A percentile compares a stretch with the other conserved stretches of the same genome.
phyloP scores from a whole-genome alignment of 2,329 filamentous ascomycete species.

The Ilyonectria mors-panacis region DNA sequence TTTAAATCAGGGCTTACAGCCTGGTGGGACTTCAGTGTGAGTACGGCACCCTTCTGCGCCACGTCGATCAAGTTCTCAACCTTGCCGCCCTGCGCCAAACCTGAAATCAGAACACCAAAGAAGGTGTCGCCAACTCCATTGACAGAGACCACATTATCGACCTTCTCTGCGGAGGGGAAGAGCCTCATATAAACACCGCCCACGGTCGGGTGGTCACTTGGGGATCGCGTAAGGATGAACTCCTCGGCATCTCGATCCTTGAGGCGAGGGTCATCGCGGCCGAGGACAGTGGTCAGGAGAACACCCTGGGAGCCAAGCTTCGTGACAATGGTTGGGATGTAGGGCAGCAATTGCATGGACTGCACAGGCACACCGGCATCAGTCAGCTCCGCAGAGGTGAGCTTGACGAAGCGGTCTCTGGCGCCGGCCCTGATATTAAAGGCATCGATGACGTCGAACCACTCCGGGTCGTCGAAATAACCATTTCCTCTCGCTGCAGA shows the following conservation, averaged over 20 bases:
- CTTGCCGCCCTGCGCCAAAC: slow-evolving; percentile 73
- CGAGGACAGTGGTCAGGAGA: slow-evolving; percentile 80
- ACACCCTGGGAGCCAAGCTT: slow-evolving; percentile 86
- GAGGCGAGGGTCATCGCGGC: slow-evolving; percentile 77
- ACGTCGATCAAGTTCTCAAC: slow-evolving; percentile 78
- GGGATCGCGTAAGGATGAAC: slow-evolving; percentile 79
- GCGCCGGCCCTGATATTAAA: slow-evolving; percentile 81
- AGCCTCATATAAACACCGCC: slow-evolving; percentile 87
- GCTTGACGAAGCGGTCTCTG: slow-evolving; percentile 77
- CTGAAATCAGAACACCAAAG: slow-evolving; percentile 86
- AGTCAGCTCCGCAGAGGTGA: slow-evolving; percentile 78
- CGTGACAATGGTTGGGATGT: slow-evolving; percentile 86
- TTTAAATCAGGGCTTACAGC: slow-evolving; percentile 76
- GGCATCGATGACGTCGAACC: slow-evolving; percentile 86
- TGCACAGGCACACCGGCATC: slow-evolving; percentile 88
- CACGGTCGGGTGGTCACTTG: slow-evolving; percentile 65
- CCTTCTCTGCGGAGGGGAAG: slow-evolving; percentile 76
- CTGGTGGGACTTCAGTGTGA: slow-evolving; percentile 82
- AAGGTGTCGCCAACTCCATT: slow-evolving; percentile 97
- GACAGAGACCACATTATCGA: slow-evolving; percentile 85
- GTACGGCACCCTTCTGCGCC: slow-evolving; percentile 84
- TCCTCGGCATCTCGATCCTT: slow-evolving; percentile 72
- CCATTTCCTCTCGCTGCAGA: slow-evolving; percentile 74
- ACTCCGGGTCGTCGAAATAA: slow-evolving; percentile 78
- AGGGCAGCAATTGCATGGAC: slow-evolving; percentile 87